Evolutionary conservation across 106 monocot genomes (phyloP), one percentile per base, ranked within the genome.

Genomic region (Dendrobium officinale): DNA sequence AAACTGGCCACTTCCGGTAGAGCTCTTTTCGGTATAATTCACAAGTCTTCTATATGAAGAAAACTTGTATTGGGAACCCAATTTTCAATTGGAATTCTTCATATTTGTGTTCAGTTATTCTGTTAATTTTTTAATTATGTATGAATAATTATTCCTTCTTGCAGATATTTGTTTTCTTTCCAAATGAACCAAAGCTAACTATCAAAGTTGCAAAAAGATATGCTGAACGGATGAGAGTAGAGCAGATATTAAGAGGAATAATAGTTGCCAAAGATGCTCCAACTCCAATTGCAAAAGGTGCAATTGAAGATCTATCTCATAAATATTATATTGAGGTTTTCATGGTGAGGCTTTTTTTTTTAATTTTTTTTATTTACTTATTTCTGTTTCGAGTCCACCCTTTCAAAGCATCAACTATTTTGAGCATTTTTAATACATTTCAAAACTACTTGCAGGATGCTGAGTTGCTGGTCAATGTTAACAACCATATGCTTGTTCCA

Each of bases 141-240:
- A 70, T 0, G 33, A 33, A 5, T 29, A 31, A 31, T 68, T 68
- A 15, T 70, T 70, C 19, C 42, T 76, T 6, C 49, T 37, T 80
- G 19, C 90, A 98, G 91, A 83, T 98, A 47, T 89, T 86, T 86
- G 89, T 95, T 31, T 91, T 95, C 86, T 98, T 98, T 67, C 91
- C 94, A 5, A 89, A 88, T 61, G 98, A 98, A 55, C 66, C 76
- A 22, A 98, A 98, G 54, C 86, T 92, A 40, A 92, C 89, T 31
- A 82, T 92, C 64, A 89, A 89, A 42, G 85, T 85, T 31, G 83
- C 92, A 33, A 92, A 92, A 86, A 89, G 85, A 40, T 94, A 84
- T 51, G 84, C 84, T 42, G 88, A 88, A 42, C 58, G 82, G 78
- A 92, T 98, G 97, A 92, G 92, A 64, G 24, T 77, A 55, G 97